phyloP scores from a whole-genome alignment of 2,329 filamentous ascomycete genomes.

The Elsinoe perseae region DNA sequence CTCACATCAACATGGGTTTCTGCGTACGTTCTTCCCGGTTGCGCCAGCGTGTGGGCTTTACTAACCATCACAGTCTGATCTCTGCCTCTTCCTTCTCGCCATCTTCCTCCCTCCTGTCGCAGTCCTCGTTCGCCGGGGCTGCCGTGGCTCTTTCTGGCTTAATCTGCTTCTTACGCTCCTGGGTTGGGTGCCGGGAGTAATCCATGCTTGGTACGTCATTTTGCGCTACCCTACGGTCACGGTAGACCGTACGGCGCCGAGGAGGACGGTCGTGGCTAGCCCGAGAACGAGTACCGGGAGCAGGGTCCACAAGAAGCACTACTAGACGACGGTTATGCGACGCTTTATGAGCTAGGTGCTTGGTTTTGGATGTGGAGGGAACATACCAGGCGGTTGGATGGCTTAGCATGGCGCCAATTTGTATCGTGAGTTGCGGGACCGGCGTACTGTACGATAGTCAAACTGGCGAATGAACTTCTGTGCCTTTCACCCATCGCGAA shows the following conservation, averaged over 20 bases:
- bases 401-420: background rate
- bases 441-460: background rate
- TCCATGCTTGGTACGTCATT: constrained; percentile 18
- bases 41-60: background rate
- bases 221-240: constrained; percentile 13
- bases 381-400: background rate
- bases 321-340: background rate
- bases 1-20: constrained; percentile 15
- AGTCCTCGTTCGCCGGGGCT: constrained; percentile 16
- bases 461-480: background rate
- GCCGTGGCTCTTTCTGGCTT: constrained; percentile 15
- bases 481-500: no score
- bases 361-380: background rate
- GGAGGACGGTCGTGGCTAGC: constrained; percentile 2
- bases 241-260: constrained; percentile 2
- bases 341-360: background rate
- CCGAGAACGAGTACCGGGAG: constrained; percentile 1
- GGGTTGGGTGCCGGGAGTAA: constrained; percentile 18
- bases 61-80: constrained; percentile 10
- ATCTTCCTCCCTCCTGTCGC: constrained; percentile 19
- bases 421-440: background rate
- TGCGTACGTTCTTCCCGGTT: constrained; percentile 4
- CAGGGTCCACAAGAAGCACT: constrained; percentile 7
- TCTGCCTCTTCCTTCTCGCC: constrained; percentile 18
- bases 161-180: constrained; percentile 16